These are phyloP conservation scores for Aspergillus sp. DNA, from an alignment of 2,329 filamentous ascomycete species.

Conservation along the genomic window DNA sequence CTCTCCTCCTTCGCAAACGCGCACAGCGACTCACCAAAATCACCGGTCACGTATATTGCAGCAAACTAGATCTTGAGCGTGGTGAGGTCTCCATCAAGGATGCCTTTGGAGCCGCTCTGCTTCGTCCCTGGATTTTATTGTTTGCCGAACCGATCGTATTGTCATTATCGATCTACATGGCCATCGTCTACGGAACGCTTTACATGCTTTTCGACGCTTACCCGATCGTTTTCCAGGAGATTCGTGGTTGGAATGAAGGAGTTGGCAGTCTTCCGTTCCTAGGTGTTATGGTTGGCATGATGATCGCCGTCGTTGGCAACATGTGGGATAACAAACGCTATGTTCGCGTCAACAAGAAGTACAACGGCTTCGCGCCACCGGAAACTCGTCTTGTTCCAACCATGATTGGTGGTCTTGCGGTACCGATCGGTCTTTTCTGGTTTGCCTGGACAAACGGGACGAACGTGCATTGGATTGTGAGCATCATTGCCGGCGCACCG, in stretches of 20 bases:
- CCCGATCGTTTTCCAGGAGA: slow-evolving; percentile 40
- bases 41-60: slow-evolving; percentile 39
- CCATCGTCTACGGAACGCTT: slow-evolving; percentile 41
- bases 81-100: slow-evolving; percentile 30
- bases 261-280: slow-evolving; percentile 40
- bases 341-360: slow-evolving; percentile 30
- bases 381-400: slow-evolving; percentile 46
- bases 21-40: slow-evolving; percentile 38
- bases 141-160: slow-evolving; percentile 43
- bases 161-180: slow-evolving; percentile 38
- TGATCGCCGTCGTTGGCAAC: slow-evolving; percentile 26
- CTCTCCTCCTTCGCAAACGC: slow-evolving; percentile 41
- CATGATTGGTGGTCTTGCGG: slow-evolving; percentile 38
- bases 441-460: slow-evolving; percentile 49
- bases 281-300: slow-evolving; percentile 31
- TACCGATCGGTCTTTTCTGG: slow-evolving; percentile 50
- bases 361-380: slow-evolving; percentile 50
- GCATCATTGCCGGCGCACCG: slow-evolving; percentile 21
- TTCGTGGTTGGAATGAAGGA: slow-evolving; percentile 37
- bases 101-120: slow-evolving; percentile 37
- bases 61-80: slow-evolving; percentile 26
- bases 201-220: slow-evolving; percentile 45
- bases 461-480: slow-evolving; percentile 26
- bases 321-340: slow-evolving; percentile 27
- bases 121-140: slow-evolving; percentile 40